These are phyloP conservation scores for Pythium insidiosum DNA, from an alignment of 352 stramenopile species.

Conservation along the genomic window DNA sequence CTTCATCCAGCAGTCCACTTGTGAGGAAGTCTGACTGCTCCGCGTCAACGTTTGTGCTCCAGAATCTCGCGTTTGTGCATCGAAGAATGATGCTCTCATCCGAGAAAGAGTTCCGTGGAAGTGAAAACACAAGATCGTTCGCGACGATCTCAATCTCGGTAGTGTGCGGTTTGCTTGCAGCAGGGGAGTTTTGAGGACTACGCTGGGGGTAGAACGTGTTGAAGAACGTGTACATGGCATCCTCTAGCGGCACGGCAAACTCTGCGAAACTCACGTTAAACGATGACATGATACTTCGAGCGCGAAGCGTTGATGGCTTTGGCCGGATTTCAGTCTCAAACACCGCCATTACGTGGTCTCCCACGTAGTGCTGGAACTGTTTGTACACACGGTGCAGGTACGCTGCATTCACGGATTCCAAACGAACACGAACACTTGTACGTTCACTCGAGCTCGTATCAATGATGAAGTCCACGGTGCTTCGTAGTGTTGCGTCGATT, in stretches of 20 bases:
- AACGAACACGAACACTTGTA: slow-evolving; percentile 18
- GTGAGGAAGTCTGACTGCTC: slow-evolving; percentile 67
- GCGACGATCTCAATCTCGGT: slow-evolving; percentile 59
- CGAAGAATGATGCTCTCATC: slow-evolving; percentile 63
- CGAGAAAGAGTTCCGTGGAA: slow-evolving; percentile 76
- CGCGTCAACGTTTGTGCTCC: slow-evolving; percentile 56
- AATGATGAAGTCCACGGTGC: slow-evolving; percentile 53
- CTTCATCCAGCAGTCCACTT: slow-evolving; percentile 61
- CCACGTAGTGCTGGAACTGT: slow-evolving; percentile 72
- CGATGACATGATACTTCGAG: not conserved
- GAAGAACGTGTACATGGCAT: not conserved
- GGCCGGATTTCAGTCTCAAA: too few relatives aligned
- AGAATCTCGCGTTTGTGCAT: slow-evolving; percentile 66
- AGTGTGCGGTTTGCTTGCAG: too few relatives aligned
- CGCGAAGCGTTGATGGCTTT: not conserved
- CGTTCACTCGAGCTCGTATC: not conserved
- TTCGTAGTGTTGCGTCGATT: slow-evolving; percentile 20
- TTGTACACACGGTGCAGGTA: slow-evolving; percentile 86
- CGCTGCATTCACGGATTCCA: slow-evolving; percentile 75
- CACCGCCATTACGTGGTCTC: slow-evolving; percentile 34
- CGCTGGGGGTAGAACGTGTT: not conserved
- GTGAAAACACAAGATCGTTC: slow-evolving; percentile 73
- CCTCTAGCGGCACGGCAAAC: slow-evolving; percentile 16
- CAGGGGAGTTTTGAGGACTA: not conserved
- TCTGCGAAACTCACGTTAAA: slow-evolving; percentile 11